phyloP scores from a whole-genome alignment of 2,329 filamentous ascomycete species.

The Pseudocercospora musae region DNA sequence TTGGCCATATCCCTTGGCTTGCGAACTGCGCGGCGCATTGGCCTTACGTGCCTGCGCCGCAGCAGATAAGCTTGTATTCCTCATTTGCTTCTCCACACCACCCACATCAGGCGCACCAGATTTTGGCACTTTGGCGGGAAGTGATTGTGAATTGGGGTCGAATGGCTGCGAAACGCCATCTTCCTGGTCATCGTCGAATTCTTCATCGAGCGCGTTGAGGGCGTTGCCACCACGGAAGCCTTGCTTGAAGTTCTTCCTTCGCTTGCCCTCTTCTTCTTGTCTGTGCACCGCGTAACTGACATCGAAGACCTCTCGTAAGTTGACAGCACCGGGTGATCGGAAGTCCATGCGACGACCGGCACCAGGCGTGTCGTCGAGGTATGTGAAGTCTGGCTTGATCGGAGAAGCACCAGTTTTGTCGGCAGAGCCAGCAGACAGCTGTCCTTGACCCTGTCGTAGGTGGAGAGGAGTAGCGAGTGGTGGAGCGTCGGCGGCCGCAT shows the following conservation, averaged over 20 bases:
- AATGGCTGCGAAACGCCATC: slow-evolving; percentile 57
- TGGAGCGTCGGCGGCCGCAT: slow-evolving; percentile 65
- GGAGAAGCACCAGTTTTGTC: slow-evolving; percentile 34
- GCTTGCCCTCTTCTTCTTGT: slow-evolving; percentile 93
- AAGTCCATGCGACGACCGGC: slow-evolving; percentile 73
- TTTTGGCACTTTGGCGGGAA: slow-evolving; percentile 66
- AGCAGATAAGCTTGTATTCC: slow-evolving; percentile 72
- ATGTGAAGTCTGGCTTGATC: slow-evolving; percentile 51
- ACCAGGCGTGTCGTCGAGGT: slow-evolving; percentile 57
- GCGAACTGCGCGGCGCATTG: slow-evolving; percentile 48
- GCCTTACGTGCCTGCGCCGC: slow-evolving; percentile 60
- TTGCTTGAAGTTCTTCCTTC: slow-evolving; percentile 77
- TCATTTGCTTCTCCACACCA: slow-evolving; percentile 81
- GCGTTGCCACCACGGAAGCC: slow-evolving; percentile 60
- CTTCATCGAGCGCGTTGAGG: slow-evolving; percentile 63
- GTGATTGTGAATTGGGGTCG: slow-evolving; percentile 46
- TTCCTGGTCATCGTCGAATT: slow-evolving; percentile 63
- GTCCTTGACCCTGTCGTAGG: slow-evolving; percentile 55
- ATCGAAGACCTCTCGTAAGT: slow-evolving; percentile 94
- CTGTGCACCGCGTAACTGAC: slow-evolving; percentile 97
- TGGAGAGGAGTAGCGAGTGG: slow-evolving; percentile 66
- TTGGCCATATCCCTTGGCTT: slow-evolving; percentile 75
- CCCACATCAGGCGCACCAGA: slow-evolving; percentile 57
- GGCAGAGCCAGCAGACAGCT: slow-evolving; percentile 27
- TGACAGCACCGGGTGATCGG: slow-evolving; percentile 90